Base-by-base conservation (phyloP, 2,329 filamentous ascomycete genomes). In the Fusarium globosum region DNA sequence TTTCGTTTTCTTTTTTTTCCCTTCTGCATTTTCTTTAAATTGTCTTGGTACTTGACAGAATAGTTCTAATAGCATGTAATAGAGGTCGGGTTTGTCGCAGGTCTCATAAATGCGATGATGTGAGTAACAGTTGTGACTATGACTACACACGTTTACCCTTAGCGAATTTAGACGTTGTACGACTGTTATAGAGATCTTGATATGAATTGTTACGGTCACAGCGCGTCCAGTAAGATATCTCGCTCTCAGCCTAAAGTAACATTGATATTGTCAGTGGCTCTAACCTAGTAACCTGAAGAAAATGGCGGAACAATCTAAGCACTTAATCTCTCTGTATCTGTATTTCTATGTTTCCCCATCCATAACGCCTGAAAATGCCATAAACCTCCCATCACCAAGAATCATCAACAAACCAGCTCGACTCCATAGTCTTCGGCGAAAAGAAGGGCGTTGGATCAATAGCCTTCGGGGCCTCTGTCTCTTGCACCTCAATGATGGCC, bases 401-500 rank as follows among this genome's bases (percentile, higher is more conserved):
- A 39, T 69, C 66, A 14, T 69, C 66, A 12, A 42, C 39, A 3
- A 69, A 45, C 66, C 66, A 69, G 6, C 67, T 69, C 10, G 45
- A 33, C 30, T 69, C 67, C 21, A 65, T 36, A 8, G 65, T 42
- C 4, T 46, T 33, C 0, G 67, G 39, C 4, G 46, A 36, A 23
- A 64, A 23, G 2, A 48, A 12, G 4, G 65, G 41, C 7, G 11
- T 59, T 4, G 41, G 20, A 4, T 21, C 15, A 18, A 18, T 9
- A 13, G 15, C 33, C 12, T 61, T 51, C 2, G 52, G 15, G 0
- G 39, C 21, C 21, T 68, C 26, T 6, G 15, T 62, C 5, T 69
- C 59, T 2, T 65, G 28, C 5, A 48, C 10, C 0, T 69, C 51
- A 11, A 69, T 48, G 2, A 69, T 58, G 3, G 45, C 51, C 1